Conservation (phyloP, 202 grass and related monocot genomes). For the Cymbopogon flexuosus region DNA sequence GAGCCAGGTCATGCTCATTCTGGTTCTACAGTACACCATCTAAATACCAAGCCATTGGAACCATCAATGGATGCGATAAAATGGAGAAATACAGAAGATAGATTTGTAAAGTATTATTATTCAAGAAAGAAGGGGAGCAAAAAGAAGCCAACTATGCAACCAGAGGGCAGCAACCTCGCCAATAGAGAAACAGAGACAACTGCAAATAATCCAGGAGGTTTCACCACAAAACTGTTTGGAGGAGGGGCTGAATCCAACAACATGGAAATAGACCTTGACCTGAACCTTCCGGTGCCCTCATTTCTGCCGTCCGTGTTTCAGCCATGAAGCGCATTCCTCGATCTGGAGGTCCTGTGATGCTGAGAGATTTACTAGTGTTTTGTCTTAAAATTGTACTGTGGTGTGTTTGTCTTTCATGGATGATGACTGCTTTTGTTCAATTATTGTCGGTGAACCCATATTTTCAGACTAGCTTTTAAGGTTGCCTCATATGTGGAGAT, state of each 20-base stretch:
- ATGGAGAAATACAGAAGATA: background rate
- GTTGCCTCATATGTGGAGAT: too few species aligned
- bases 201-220: background rate
- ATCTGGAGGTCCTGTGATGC: too few species aligned
- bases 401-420: too few species aligned
- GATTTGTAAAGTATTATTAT: background rate
- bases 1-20: background rate
- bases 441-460: too few species aligned
- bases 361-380: too few species aligned
- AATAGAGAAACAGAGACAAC: background rate
- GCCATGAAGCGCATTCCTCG: too few species aligned
- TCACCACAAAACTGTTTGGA: background rate
- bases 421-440: too few species aligned
- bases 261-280: background rate
- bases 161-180: background rate
- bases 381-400: too few species aligned
- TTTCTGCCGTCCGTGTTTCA: too few species aligned
- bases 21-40: background rate
- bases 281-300: too few species aligned
- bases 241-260: background rate
- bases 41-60: background rate
- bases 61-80: background rate
- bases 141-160: background rate
- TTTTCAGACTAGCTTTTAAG: too few species aligned
- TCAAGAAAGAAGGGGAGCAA: background rate